These are phyloP conservation scores for Fonsecaea multimorphosa DNA, from an alignment of 2,329 filamentous ascomycete genomes.

Conservation along the genomic window DNA sequence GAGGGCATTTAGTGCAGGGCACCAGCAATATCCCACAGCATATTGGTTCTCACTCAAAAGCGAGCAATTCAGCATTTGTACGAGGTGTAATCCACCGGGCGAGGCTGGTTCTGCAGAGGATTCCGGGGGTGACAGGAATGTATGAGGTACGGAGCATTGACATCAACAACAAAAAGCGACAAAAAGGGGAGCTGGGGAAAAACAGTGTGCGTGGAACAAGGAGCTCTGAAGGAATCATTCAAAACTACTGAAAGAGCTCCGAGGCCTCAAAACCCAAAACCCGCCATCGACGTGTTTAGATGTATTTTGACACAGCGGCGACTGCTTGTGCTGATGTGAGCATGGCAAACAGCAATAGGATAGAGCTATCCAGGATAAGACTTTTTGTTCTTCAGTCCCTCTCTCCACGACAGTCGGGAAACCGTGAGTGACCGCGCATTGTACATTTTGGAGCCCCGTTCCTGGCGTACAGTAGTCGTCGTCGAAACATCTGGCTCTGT, in stretches of 20 bases:
- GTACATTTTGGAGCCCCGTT: neutral
- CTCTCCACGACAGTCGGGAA: neutral
- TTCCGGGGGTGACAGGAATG: neutral
- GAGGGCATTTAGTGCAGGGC: neutral
- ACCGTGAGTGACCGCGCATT: neutral
- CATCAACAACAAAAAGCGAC: neutral
- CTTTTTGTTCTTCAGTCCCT: neutral
- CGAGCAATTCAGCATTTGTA: neutral
- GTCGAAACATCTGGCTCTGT: neutral
- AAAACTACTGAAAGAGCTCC: neutral
- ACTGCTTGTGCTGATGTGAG: neutral
- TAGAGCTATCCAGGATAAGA: neutral
- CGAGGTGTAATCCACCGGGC: neutral
- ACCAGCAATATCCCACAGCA: neutral
- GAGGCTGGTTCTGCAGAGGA: neutral
- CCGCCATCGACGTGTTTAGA: neutral
- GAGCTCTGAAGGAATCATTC: neutral
- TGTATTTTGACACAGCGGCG: neutral
- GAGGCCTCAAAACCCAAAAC: neutral
- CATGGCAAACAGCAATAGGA: neutral
- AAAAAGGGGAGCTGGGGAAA: neutral
- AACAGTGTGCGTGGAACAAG: neutral
- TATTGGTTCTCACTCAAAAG: neutral
- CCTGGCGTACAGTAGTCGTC: neutral
- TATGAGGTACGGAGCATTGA: neutral